Percentiles rank a stretch among this genome's conserved stretches.
These are phyloP conservation scores for Helotiales sp. DNA, from an alignment of 2,329 filamentous ascomycete genomes.

Conservation along the genomic window DNA sequence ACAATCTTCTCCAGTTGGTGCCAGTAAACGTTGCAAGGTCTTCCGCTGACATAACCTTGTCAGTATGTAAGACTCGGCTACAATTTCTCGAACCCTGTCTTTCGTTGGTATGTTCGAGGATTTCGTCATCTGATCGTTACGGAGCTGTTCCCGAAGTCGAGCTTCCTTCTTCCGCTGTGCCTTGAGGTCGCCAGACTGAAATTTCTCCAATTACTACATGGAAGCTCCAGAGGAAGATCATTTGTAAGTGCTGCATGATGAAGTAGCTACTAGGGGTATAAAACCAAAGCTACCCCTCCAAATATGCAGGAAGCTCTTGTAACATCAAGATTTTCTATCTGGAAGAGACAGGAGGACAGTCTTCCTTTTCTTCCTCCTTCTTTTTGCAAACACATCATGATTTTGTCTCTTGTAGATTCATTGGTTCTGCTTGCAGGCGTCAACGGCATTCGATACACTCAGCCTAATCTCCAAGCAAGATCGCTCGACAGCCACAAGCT, in stretches of 20 bases:
- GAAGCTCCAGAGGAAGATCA: not conserved
- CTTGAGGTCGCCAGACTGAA: not conserved
- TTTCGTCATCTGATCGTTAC: slow-evolving; percentile 18
- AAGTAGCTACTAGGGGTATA: not conserved
- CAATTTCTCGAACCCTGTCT: not conserved
- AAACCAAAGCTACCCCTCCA: slow-evolving; percentile 4
- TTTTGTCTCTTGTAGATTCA: slow-evolving; percentile 19
- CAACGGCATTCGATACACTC: slow-evolving; percentile 24
- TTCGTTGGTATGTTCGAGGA: slow-evolving; percentile 1
- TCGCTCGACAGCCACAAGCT: slow-evolving; percentile 26
- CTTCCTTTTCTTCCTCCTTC: not conserved
- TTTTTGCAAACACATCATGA: slow-evolving; percentile 16
- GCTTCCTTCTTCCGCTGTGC: not conserved
- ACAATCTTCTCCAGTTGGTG: slow-evolving; percentile 8
- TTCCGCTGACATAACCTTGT: not conserved
- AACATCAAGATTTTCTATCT: not conserved
- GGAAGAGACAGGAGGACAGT: not conserved
- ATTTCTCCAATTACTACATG: not conserved
- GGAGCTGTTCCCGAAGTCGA: not conserved
- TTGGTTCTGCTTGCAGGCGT: slow-evolving; percentile 22
- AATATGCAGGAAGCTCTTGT: not conserved
- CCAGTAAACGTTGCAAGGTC: not conserved
- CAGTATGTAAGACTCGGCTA: slow-evolving; percentile 1
- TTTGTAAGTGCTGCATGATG: not conserved
- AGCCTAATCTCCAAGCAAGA: slow-evolving; percentile 33